phyloP scores from a whole-genome alignment of 2,329 filamentous ascomycete species.

The Akanthomyces muscarius region DNA sequence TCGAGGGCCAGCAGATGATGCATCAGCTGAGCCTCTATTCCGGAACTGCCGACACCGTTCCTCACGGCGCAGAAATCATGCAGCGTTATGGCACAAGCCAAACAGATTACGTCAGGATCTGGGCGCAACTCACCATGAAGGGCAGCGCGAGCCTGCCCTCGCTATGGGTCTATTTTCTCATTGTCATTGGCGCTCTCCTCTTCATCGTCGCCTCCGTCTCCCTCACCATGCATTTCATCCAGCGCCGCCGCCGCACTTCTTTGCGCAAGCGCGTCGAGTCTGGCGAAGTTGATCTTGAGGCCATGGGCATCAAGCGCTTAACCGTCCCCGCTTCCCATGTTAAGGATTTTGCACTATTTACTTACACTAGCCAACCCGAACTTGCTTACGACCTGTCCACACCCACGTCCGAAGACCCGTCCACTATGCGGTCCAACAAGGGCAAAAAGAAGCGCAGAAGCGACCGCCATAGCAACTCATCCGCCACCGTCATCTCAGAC shows the following conservation, averaged over 20 bases:
- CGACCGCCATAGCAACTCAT: constrained; percentile 28
- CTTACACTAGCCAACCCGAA: constrained; percentile 60
- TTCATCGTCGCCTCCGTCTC: constrained; percentile 64
- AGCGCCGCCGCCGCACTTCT: constrained; percentile 63
- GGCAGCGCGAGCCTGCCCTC: constrained; percentile 56
- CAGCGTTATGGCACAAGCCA: constrained; percentile 51
- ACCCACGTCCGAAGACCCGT: constrained; percentile 29
- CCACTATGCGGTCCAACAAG: constrained; percentile 29
- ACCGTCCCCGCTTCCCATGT: constrained; percentile 71
- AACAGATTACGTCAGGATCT: constrained; percentile 58
- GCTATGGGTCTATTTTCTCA: constrained; percentile 75
- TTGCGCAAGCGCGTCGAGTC: constrained; percentile 67
- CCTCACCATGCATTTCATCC: constrained; percentile 70
- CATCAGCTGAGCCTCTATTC: constrained; percentile 71
- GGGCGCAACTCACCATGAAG: constrained; percentile 49
- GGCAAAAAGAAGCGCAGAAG: constrained; percentile 29
- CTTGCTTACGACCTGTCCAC: constrained; percentile 34
- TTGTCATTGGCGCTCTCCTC: constrained; percentile 68
- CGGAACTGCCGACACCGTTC: constrained; percentile 62
- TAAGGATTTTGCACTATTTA: constrained; percentile 71
- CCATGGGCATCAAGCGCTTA: constrained; percentile 76
- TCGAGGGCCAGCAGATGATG: constrained; percentile 65
- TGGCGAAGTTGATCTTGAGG: constrained; percentile 83
- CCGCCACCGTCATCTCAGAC: constrained; percentile 23
- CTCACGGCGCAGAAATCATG: constrained; percentile 54